phyloP scores from a whole-genome alignment of 208 protist genomes.

The Leishmania tropica region DNA sequence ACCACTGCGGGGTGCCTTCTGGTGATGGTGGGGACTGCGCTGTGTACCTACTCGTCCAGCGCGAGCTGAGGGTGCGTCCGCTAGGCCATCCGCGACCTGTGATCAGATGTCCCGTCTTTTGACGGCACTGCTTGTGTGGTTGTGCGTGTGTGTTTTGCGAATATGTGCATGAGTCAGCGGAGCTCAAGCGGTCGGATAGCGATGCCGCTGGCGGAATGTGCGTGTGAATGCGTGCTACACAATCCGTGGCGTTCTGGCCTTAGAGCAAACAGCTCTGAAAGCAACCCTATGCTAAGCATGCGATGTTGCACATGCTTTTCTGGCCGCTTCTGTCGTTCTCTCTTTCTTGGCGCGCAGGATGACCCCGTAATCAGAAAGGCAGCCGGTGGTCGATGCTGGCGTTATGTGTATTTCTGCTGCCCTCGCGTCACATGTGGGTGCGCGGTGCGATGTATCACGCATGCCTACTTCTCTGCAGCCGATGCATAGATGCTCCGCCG shows the following conservation, averaged over 20 bases:
- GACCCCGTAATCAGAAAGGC: not conserved
- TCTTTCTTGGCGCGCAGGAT: not conserved
- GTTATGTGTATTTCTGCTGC: not conserved
- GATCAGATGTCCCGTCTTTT: not conserved
- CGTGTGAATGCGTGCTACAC: not conserved
- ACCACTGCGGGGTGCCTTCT: conserved; percentile 53
- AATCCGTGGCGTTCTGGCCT: not conserved
- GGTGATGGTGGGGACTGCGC: conserved; percentile 70
- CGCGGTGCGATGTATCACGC: not conserved
- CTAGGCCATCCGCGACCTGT: not conserved
- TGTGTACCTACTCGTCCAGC: conserved; percentile 68
- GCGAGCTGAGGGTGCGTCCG: conserved; percentile 9
- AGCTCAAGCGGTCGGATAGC: not conserved
- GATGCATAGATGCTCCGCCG: not conserved
- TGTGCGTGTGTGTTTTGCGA: not conserved
- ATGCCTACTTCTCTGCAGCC: not conserved
- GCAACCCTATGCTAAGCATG: not conserved
- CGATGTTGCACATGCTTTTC: not conserved
- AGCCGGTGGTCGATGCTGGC: not conserved
- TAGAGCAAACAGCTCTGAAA: not conserved
- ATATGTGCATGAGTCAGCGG: not conserved
- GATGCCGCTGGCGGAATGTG: not conserved
- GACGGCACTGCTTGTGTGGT: not conserved
- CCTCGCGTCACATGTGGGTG: not conserved
- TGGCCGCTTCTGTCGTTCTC: not conserved